Base-by-base conservation (phyloP, 2,329 filamentous ascomycete species). In the Sporothrix schenckii region DNA sequence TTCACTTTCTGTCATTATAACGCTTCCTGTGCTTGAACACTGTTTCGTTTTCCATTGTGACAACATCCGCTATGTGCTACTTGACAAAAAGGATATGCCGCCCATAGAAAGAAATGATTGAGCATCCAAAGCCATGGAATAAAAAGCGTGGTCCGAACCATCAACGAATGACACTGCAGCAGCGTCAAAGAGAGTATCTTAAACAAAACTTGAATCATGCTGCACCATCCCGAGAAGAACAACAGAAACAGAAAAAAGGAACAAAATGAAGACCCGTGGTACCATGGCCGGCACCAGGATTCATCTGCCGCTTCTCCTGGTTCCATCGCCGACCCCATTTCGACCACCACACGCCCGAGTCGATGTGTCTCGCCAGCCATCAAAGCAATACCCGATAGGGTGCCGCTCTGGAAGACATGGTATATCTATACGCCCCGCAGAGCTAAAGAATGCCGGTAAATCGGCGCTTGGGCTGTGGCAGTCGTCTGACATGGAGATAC, bases 321-420 rank as follows among this genome's bases (percentile, higher is more conserved):
- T 52, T 53, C 30, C 56, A 34, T 16, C 19, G 30, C 34, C 56
- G 21, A 16, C 58, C 21, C 34, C 47, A 63, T 69, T 44, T 24
- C 56, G 54, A 63, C 67, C 58, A 68, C 60, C 44, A 56, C 58
- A 68, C 69, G 66, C 65, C 44, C 41, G 66, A 44, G 34, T 69
- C 49, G 30, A 54, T 67, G 69, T 66, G 56, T 61, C 69, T 71
- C 69, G 66, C 52, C 50, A 52, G 50, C 21, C 69, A 30, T 60
- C 49, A 54, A 63, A 69, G 14, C 27, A 13, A 5, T 49, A 30
- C 63, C 53, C 19, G 44, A 58, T 27, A n/a, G 44, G 27, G 50
- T 63, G 50, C 7, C 14, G 49, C 68, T 54, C 47, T 30, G 52
- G 13, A n/a, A 53, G 21, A 63, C n/a, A 27, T 4, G 50, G 50